A percentile compares a stretch with the other conserved stretches of the same genome.
Conservation (phyloP, 352 stramenopile species). For the Phytophthora pini region DNA sequence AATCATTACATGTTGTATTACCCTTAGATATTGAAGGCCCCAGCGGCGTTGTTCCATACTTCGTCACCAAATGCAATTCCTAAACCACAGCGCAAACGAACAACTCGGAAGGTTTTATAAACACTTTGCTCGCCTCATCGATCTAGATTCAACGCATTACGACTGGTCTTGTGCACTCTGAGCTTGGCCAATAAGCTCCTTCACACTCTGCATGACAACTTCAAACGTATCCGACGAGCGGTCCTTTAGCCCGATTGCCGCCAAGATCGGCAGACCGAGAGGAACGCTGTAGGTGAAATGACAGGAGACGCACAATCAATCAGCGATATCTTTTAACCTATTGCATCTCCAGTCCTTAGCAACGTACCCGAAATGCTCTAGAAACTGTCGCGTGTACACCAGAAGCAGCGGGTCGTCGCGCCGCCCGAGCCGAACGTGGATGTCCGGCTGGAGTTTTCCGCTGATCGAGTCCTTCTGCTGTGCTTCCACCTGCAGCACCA, state of each 20-base stretch:
- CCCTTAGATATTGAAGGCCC: no score
- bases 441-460: constrained; percentile 79
- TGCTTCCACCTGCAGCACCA: constrained; percentile 61
- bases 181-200: constrained; percentile 47
- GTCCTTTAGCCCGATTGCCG: constrained; percentile 80
- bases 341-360: not conserved
- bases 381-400: constrained; percentile 83
- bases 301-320: not conserved
- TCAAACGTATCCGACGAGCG: constrained; percentile 79
- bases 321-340: not conserved
- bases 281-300: constrained; percentile 45
- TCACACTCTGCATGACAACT: constrained; percentile 71
- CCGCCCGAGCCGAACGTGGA: constrained; percentile 76
- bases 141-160: constrained; percentile 11
- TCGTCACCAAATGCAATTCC: no score
- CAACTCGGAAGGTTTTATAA: not conserved
- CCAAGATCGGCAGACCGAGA: constrained; percentile 69
- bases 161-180: constrained; percentile 22
- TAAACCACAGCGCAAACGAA: no score
- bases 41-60: no score
- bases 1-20: no score
- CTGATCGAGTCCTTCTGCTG: constrained; percentile 80
- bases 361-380: constrained; percentile 85
- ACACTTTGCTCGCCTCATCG: constrained; percentile 1
- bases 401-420: constrained; percentile 85